Evolutionary conservation across 306 rosid species (phyloP).

Genomic region (Dryas octopetala): DNA sequence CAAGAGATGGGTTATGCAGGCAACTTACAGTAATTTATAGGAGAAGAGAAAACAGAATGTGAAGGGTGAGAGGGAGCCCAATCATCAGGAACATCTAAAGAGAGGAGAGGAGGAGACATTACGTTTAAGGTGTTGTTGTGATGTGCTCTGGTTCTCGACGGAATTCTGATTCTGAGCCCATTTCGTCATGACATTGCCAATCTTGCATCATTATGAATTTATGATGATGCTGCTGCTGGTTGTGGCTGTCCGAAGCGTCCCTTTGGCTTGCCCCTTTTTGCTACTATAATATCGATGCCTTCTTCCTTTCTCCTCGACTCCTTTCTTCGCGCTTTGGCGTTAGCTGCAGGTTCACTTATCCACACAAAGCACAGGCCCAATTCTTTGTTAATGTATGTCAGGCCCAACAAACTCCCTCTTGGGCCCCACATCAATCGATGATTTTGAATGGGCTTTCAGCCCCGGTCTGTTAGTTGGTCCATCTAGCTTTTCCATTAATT

Average conservation of each 20-base stretch:
- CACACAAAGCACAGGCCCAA: too few relatives aligned
- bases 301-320: too few relatives aligned
- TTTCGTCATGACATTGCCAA: slow-evolving; percentile 37
- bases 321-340: too few relatives aligned
- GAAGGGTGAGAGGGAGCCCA: slow-evolving; percentile 49
- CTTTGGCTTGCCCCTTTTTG: neutral
- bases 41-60: slow-evolving; percentile 29
- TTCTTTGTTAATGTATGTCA: too few relatives aligned
- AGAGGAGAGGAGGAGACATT: slow-evolving; percentile 69
- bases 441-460: too few relatives aligned
- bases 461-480: too few relatives aligned
- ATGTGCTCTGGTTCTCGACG: slow-evolving; percentile 36
- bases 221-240: neutral
- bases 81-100: slow-evolving; percentile 70
- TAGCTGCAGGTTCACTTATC: too few relatives aligned
- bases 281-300: too few relatives aligned
- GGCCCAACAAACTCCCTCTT: too few relatives aligned
- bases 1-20: slow-evolving; percentile 6
- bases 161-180: slow-evolving; percentile 35
- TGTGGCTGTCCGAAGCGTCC: neutral
- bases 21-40: slow-evolving; percentile 41
- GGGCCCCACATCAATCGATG: too few relatives aligned
- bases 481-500: too few relatives aligned
- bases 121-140: slow-evolving; percentile 38
- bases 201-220: slow-evolving; percentile 42